A percentile compares a stretch with the other conserved stretches of the same genome.
These are phyloP conservation scores for Populus euphratica DNA, from an alignment of 345 rosid genomes.

Conservation along the genomic window DNA sequence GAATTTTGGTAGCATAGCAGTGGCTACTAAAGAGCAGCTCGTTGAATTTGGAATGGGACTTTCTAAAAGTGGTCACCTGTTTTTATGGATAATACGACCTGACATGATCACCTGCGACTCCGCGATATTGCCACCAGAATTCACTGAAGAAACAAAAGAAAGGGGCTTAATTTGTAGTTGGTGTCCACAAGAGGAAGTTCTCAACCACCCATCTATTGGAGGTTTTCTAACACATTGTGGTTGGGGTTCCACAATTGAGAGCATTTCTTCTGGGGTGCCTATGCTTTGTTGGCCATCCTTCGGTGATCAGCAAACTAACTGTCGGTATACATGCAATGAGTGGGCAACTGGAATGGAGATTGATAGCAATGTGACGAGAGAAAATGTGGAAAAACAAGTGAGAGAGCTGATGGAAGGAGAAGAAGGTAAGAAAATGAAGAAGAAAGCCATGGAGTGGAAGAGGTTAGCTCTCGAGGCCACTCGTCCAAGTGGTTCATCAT, in stretches of 20 bases:
- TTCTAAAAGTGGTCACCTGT: no score
- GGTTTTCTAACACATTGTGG: not conserved
- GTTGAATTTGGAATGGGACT: not conserved
- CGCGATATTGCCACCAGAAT: no score
- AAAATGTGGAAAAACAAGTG: not conserved
- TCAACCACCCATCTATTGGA: not conserved
- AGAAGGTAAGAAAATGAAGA: not conserved
- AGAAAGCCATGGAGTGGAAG: not conserved
- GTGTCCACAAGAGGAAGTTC: not conserved
- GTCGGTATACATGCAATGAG: not conserved
- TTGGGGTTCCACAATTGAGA: not conserved
- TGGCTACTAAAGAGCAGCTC: no score
- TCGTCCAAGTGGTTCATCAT: not conserved
- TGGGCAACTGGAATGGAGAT: slow-evolving; percentile 3
- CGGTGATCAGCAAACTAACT: not conserved
- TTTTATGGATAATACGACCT: no score
- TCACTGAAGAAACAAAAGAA: no score
- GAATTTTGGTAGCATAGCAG: no score
- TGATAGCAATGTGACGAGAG: not conserved
- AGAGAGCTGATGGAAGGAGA: not conserved
- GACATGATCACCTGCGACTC: no score
- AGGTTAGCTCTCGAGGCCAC: not conserved
- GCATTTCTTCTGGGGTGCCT: not conserved
- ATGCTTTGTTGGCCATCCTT: not conserved
- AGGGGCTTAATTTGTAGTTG: not conserved